Conservation (phyloP, 192 early-diverging fungal genomes). For the Bifiguratus adelaidae region DNA sequence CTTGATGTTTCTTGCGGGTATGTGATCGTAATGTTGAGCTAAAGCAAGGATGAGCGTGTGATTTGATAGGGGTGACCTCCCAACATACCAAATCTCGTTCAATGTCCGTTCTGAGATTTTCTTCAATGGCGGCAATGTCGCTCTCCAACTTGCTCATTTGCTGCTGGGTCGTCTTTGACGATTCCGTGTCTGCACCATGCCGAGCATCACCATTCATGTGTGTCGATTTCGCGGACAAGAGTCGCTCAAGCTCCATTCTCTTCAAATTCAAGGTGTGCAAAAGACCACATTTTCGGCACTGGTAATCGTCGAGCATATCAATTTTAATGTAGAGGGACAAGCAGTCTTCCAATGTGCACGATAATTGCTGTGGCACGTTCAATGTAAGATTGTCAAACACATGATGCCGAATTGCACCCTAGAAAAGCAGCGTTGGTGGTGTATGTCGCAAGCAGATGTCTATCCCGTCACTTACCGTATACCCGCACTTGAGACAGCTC, state of each 20-base stretch:
- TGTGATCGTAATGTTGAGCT: conserved; percentile 18
- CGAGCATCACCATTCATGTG: not conserved
- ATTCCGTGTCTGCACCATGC: not conserved
- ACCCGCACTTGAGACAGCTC: conserved; percentile 57
- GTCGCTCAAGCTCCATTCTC: conserved; percentile 12
- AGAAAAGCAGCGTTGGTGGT: not conserved
- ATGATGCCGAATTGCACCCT: conserved; percentile 62
- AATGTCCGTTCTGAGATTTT: conserved; percentile 22
- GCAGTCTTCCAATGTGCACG: conserved; percentile 51
- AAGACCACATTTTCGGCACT: conserved; percentile 53
- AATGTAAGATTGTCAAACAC: conserved; percentile 64
- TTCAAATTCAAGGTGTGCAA: conserved; percentile 27
- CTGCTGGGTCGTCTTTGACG: not conserved
- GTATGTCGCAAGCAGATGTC: not conserved
- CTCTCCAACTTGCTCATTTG: conserved; percentile 3
- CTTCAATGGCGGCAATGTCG: conserved; percentile 25
- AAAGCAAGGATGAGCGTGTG: not conserved
- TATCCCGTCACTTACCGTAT: conserved; percentile 25
- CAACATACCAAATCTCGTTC: conserved; percentile 31
- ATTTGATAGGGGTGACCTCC: not conserved
- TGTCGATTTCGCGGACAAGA: not conserved
- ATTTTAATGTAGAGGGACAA: conserved; percentile 50
- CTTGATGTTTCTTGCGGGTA: conserved; percentile 11
- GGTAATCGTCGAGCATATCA: conserved; percentile 54
- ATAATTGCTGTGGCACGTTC: conserved; percentile 36